These are phyloP conservation scores for Diaporthe longicolla DNA, from an alignment of 2,329 filamentous ascomycete species.

Conservation along the genomic window DNA sequence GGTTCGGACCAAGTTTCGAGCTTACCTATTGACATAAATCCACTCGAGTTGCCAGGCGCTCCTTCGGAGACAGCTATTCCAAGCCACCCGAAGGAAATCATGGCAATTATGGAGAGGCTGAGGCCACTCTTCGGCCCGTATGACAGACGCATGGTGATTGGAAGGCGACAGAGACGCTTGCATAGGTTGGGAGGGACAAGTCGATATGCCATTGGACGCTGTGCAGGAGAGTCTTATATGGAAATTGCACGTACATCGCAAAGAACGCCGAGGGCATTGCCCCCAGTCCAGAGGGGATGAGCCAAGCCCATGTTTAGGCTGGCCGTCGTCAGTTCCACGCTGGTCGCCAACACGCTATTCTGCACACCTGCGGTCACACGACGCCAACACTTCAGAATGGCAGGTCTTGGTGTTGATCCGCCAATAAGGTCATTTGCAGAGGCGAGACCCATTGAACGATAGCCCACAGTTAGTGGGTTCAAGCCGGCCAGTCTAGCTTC, in stretches of 20 bases:
- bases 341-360: constrained; percentile 4
- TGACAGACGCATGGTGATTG: constrained; percentile 19
- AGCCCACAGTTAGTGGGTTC: constrained; percentile 17
- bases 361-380: constrained; percentile 13
- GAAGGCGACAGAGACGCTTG: neutral
- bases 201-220: neutral
- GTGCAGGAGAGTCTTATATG: neutral
- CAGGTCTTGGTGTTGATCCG: constrained; percentile 23
- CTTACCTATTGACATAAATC: constrained; percentile 32
- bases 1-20: neutral
- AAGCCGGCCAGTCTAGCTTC: constrained; percentile 14
- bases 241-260: neutral
- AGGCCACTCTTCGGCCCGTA: neutral
- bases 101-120: neutral
- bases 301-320: neutral
- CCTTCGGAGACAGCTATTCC: neutral
- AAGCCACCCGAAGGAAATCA: neutral
- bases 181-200: neutral
- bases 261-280: neutral
- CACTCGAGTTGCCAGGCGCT: constrained; percentile 1
- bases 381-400: constrained; percentile 18
- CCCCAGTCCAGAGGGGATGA: neutral
- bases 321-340: neutral
- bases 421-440: constrained; percentile 12
- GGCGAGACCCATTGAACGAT: constrained; percentile 12